phyloP scores from a whole-genome alignment of 2,329 filamentous ascomycete species.

The Celoporthe dispersa region DNA sequence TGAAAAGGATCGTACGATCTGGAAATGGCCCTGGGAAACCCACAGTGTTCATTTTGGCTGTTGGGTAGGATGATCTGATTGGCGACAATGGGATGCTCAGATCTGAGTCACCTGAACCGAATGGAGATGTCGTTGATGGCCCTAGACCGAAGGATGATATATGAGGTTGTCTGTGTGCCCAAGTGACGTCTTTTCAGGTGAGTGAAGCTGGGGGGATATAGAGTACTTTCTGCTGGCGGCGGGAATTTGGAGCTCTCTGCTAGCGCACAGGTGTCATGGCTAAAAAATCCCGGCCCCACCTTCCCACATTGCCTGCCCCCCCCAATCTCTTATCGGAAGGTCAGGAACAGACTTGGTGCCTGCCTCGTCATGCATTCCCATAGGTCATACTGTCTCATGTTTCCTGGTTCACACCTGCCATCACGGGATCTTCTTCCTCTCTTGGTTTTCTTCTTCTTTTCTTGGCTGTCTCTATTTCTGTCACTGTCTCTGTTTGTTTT shows the following conservation, averaged over 20 bases:
- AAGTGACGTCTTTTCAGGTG: conserved; percentile 7
- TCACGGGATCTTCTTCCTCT: not conserved
- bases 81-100: not conserved
- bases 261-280: not conserved
- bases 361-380: not conserved
- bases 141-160: not conserved
- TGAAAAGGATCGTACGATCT: not conserved
- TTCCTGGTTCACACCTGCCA: not conserved
- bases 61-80: too few species aligned
- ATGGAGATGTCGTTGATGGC: not conserved
- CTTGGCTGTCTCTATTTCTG: too few species aligned
- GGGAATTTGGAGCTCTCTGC: conserved; percentile 15
- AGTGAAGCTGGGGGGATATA: not conserved
- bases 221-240: not conserved
- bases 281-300: not conserved
- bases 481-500: too few species aligned
- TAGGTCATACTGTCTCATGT: conserved; percentile 1
- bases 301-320: conserved; percentile 5
- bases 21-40: conserved; percentile 34
- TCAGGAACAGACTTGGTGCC: not conserved
- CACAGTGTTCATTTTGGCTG: conserved; percentile 59
- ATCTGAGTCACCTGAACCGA: not conserved
- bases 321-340: not conserved
- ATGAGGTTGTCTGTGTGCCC: not conserved
- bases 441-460: not conserved